Evolutionary conservation across 2,329 filamentous ascomycete genomes (phyloP).

Genomic region (Fusarium papillatum): DNA sequence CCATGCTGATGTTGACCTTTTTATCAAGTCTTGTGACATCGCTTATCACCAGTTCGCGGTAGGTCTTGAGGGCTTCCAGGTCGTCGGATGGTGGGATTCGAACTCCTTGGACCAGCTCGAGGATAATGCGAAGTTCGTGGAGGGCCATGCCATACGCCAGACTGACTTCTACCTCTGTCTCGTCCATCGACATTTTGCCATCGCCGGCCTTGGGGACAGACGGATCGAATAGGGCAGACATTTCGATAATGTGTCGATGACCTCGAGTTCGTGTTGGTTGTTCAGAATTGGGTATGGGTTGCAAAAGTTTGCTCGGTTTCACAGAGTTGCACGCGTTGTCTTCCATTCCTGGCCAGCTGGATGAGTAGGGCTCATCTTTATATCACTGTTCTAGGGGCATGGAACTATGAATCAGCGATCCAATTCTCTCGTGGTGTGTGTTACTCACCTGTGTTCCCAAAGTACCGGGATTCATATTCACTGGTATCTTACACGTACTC

Average conservation of each 20-base stretch:
- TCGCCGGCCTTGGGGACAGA: conserved; percentile 29
- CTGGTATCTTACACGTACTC: not conserved
- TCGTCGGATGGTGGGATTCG: conserved; percentile 15
- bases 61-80: conserved; percentile 14
- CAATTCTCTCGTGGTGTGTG: not conserved
- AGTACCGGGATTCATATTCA: not conserved
- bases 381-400: not conserved
- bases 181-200: conserved; percentile 14
- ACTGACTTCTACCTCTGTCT: conserved; percentile 32
- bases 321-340: conserved; percentile 12
- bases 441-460: conserved; percentile 16
- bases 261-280: not conserved
- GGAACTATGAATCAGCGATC: not conserved
- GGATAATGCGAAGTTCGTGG: conserved; percentile 29
- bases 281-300: not conserved
- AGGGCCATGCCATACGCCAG: conserved; percentile 32
- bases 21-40: conserved; percentile 20
- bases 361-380: conserved; percentile 7
- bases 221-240: conserved; percentile 27
- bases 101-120: conserved; percentile 17
- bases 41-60: conserved; percentile 10
- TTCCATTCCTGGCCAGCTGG: not conserved
- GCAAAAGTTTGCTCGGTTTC: conserved; percentile 1
- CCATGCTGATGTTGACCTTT: conserved; percentile 28
- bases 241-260: not conserved